Evolutionary conservation across 192 early-diverging fungal genomes (phyloP), one percentile per base, ranked within the genome.

Genomic region (Entomortierella parvispora): DNA sequence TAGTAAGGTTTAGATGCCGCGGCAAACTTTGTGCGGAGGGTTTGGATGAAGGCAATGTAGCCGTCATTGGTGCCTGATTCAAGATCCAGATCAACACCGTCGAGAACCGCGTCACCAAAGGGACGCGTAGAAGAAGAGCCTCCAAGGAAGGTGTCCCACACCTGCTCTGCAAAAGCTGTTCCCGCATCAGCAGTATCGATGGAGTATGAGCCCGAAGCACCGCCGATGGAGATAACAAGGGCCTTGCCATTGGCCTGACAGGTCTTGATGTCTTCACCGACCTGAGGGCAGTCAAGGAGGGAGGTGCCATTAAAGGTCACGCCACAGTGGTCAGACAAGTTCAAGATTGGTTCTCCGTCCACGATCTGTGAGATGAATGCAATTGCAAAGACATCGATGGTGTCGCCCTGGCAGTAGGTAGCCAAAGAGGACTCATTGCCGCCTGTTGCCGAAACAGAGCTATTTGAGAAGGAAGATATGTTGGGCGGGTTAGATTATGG

Each of bases 171-270:
- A 60, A 86, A 85, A 17, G 55, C 60, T 4, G 46, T 33, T 10
- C 74, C 87, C 1, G 81, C 68, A 3, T 57, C 50, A 48, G 42
- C 28, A 28, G 31, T 37, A 0, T 32, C 52, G 11, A 65, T 28
- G 3, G 63, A 18, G 22, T 65, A 65, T 7, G 51, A 56, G 1
- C 91, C 90, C 7, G 83, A 80, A 6, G 86, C 88, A 18, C 91
- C 91, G 45, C 89, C 91, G 55, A 92, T 72, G 54, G 86, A 87
- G 2, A 90, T 82, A 25, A 86, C 68, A 6, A 92, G 64, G 8
- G 71, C 64, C 49, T 88, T 90, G 22, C 89, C 91, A 40, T 84
- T 68, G 9, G 71, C 68, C 56, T 92, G 89, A 83, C 91, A 90
- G 45, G 69, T 68, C 60, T 87, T 80, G 77, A 92, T 90, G 57